Evolutionary conservation across 139 green algal species (phyloP).

Genomic region (Tetraselmis striata): DNA sequence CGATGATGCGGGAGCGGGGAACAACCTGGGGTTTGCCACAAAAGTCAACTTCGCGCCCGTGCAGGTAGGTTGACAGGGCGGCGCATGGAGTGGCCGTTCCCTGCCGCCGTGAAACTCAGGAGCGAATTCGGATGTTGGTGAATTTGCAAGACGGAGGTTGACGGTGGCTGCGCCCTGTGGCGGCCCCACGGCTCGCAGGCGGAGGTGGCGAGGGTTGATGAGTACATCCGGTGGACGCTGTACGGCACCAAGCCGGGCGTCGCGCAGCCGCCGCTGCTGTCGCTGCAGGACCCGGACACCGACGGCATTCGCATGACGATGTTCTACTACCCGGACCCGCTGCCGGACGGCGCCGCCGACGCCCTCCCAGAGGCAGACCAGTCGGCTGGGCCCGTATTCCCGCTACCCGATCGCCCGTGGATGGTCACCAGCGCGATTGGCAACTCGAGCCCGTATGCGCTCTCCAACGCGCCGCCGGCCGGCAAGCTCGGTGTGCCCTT

Average conservation of each 20-base stretch:
- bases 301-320: conserved; percentile 8
- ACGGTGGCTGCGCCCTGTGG: too few species aligned
- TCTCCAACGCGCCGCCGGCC: background rate
- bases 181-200: too few species aligned
- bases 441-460: background rate
- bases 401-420: background rate
- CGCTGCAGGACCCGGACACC: background rate
- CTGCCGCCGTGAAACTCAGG: too few species aligned
- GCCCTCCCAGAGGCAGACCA: too few species aligned
- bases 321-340: conserved; percentile 2
- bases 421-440: conserved; percentile 5
- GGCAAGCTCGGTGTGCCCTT: too few species aligned
- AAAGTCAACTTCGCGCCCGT: background rate
- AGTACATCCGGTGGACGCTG: conserved; percentile 12
- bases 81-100: too few species aligned
- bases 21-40: conserved; percentile 4
- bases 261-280: background rate
- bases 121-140: too few species aligned
- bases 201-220: conserved; percentile 5
- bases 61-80: too few species aligned
- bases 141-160: too few species aligned
- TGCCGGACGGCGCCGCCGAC: too few species aligned
- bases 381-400: too few species aligned
- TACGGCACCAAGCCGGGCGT: conserved; percentile 9
- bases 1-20: conserved; percentile 11